Evolutionary conservation across 176 grass and related monocot species (phyloP), one percentile per base, ranked within the genome.

Genomic region (Poa pratensis): DNA sequence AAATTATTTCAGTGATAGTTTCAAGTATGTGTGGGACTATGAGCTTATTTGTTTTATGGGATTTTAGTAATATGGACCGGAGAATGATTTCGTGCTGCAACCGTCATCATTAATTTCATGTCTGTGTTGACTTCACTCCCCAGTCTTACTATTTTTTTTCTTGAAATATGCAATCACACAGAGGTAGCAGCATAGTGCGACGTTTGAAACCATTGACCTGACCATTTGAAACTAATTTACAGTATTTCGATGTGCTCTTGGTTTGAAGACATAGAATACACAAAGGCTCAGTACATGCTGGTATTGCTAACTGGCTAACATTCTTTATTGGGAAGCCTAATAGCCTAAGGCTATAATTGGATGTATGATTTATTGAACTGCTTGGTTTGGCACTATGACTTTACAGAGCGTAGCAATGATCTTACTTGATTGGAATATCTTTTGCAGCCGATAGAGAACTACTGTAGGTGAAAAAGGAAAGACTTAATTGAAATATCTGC

Each of bases 201-300:
- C 20, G 9, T 80, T 35, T 73, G 73, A 17, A 49, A 79, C 14
- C 61, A 6, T 46, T 61, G 24, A 73, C 10, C 23, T 72, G 32
- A 40, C 5, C 66, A 43, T 15, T 18, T 73, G 37, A 54, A 73
- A 61, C 19, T 61, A 30, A 37, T 45, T 79, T 14, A 86, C 20
- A 79, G 5, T 48, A 79, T 79, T n/a, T 79, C 3, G n/a, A 1
- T 60, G 11, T 60, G 50, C 63, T 17, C 37, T 32, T 69, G 16
- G 18, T 69, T 69, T 75, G 34, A 35, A 57, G 32, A 22, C 75
- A 12, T 40, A n/a, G 9, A 76, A 66, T 61, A 39, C 63, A 16
- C 9, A 50, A 77, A 77, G 26, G 19, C 20, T 48, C 37, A 49
- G 37, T 46, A 49, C 78, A 54, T 82, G 48, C 23, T 87, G 69